These are phyloP conservation scores for Sesbania bispinosa DNA, from an alignment of 306 rosid genomes.

Conservation along the genomic window DNA sequence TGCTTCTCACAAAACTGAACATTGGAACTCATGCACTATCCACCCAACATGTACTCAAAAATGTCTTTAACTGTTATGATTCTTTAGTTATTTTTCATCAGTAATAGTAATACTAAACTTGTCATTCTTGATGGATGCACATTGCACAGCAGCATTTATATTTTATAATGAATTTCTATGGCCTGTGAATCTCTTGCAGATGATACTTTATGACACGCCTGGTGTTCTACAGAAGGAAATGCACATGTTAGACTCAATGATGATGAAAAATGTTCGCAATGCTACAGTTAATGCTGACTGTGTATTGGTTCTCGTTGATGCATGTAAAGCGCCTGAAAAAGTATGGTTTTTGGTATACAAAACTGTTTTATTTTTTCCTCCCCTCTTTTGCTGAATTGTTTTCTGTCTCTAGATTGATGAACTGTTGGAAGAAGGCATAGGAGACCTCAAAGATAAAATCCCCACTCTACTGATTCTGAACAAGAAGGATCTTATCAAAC, in stretches of 20 bases:
- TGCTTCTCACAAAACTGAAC: no score
- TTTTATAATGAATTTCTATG: conserved; percentile 16
- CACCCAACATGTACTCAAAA: no score
- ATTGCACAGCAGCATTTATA: not conserved
- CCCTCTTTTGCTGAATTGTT: conserved; percentile 25
- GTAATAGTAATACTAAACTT: not conserved
- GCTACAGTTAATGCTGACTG: conserved; percentile 90
- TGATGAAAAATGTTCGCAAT: conserved; percentile 95
- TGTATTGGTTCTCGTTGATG: conserved; percentile 94
- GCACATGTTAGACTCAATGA: conserved; percentile 93
- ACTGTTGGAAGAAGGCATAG: conserved; percentile 74
- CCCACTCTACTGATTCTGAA: conserved; percentile 79
- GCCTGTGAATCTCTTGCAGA: conserved; percentile 47
- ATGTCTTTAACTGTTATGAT: not conserved
- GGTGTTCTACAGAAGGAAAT: conserved; percentile 89
- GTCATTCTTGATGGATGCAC: not conserved
- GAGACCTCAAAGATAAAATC: conserved; percentile 54
- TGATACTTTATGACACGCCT: conserved; percentile 93
- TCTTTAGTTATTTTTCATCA: not conserved
- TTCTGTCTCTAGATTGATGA: conserved; percentile 75
- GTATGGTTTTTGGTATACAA: conserved; percentile 49
- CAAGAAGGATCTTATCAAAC: conserved; percentile 91
- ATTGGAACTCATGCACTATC: no score
- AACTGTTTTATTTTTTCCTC: not conserved
- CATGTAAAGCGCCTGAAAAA: conserved; percentile 89